phyloP scores from a whole-genome alignment of 805 yeast species.

The Starmerella scarabaei region DNA sequence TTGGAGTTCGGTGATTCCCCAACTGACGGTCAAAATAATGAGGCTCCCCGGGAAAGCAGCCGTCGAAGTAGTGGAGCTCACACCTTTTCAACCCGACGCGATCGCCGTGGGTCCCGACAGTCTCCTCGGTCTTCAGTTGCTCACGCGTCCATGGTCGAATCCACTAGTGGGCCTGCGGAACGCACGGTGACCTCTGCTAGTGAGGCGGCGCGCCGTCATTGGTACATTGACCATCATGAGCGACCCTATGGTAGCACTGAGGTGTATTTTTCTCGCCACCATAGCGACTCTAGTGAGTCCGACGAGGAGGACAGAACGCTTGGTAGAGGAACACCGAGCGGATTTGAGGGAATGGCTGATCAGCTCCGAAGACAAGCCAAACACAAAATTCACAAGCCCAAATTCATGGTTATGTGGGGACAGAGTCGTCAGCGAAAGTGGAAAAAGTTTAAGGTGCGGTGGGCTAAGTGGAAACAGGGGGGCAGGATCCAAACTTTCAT shows the following conservation, averaged over 20 bases:
- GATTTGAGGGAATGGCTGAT: conserved; percentile 5
- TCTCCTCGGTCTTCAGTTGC: too few species aligned
- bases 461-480: conserved; percentile 15
- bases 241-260: conserved; percentile 15
- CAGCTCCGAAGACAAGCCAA: conserved; percentile 1
- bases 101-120: too few species aligned
- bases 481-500: conserved; percentile 10
- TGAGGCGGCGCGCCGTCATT: background rate
- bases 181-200: background rate
- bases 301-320: background rate
- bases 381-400: background rate
- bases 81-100: too few species aligned
- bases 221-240: conserved; percentile 1
- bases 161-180: background rate
- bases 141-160: too few species aligned
- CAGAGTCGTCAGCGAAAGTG: conserved; percentile 1
- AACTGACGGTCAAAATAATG: too few species aligned
- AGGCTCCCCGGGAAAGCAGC: too few species aligned
- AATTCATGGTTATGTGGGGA: background rate
- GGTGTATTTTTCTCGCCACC: conserved; percentile 6
- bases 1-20: too few species aligned
- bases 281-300: background rate
- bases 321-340: conserved; percentile 9
- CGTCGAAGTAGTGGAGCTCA: too few species aligned
- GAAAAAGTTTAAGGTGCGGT: conserved; percentile 20